Evolutionary conservation across 345 rosid species (phyloP).

Genomic region (Corchorus capsularis): DNA sequence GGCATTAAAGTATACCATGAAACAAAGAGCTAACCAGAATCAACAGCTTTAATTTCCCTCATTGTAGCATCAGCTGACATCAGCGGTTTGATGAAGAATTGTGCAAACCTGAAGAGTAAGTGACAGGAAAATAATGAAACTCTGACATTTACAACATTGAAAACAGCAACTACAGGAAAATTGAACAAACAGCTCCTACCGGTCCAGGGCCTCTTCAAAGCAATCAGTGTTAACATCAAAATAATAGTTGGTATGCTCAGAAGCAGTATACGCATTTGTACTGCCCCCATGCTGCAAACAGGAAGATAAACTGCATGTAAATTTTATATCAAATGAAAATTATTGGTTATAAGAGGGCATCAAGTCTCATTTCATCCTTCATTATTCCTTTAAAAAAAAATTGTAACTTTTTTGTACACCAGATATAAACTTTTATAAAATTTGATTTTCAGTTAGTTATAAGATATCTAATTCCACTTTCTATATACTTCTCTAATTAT

Average conservation of each 20-base stretch:
- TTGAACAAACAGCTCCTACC: slow-evolving; percentile 39
- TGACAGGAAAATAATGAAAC: slow-evolving; percentile 27
- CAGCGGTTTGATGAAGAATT: slow-evolving; percentile 87
- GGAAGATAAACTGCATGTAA: slow-evolving; percentile 4
- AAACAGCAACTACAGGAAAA: slow-evolving; percentile 17
- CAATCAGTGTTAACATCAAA: slow-evolving; percentile 73
- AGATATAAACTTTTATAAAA: neutral
- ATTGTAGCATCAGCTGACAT: slow-evolving; percentile 92
- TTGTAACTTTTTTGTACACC: neutral
- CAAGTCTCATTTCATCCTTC: neutral
- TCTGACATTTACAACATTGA: slow-evolving; percentile 11
- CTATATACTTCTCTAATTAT: neutral
- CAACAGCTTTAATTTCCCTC: slow-evolving; percentile 93
- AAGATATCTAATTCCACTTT: neutral
- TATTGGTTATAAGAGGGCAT: neutral
- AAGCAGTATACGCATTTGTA: slow-evolving; percentile 79
- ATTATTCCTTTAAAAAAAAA: neutral
- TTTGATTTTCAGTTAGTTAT: neutral
- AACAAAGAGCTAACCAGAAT: slow-evolving; percentile 63
- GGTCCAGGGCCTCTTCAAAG: slow-evolving; percentile 89
- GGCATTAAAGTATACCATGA: neutral
- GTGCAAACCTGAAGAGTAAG: slow-evolving; percentile 63
- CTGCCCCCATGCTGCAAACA: slow-evolving; percentile 80
- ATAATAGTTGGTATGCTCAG: slow-evolving; percentile 73
- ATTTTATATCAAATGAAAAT: neutral